These are phyloP conservation scores for Coemansia sp. DNA, from an alignment of 192 early-diverging fungal genomes.

Conservation along the genomic window DNA sequence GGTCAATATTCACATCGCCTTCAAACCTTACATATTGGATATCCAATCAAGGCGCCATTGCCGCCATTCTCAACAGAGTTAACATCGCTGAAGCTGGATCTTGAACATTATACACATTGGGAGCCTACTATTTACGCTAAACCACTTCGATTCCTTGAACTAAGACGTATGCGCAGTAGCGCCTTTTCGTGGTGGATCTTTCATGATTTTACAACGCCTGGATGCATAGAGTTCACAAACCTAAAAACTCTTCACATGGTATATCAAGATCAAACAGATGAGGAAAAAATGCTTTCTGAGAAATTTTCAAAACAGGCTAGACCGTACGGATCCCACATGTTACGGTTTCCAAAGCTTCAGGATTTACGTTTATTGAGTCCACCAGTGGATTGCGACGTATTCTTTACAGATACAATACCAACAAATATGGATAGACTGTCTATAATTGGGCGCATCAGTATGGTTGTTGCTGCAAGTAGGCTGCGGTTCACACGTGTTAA, in stretches of 20 bases:
- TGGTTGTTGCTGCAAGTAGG: neutral
- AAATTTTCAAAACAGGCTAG: neutral
- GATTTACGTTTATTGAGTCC: neutral
- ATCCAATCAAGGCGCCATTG: neutral
- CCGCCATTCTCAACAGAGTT: neutral
- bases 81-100: neutral
- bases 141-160: neutral
- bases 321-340: neutral
- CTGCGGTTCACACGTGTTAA: neutral
- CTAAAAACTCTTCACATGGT: neutral
- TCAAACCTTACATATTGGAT: neutral
- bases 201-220: neutral
- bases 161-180: neutral
- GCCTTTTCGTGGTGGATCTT: neutral
- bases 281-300: neutral
- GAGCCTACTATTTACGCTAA: neutral
- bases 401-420: neutral
- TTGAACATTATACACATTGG: neutral
- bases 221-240: neutral
- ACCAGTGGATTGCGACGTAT: neutral
- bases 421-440: neutral
- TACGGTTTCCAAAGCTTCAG: neutral
- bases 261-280: neutral
- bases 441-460: neutral
- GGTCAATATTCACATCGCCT: neutral